Evolutionary conservation across 805 yeast species (phyloP).

Genomic region (Scheffersomyces coipomensis): DNA sequence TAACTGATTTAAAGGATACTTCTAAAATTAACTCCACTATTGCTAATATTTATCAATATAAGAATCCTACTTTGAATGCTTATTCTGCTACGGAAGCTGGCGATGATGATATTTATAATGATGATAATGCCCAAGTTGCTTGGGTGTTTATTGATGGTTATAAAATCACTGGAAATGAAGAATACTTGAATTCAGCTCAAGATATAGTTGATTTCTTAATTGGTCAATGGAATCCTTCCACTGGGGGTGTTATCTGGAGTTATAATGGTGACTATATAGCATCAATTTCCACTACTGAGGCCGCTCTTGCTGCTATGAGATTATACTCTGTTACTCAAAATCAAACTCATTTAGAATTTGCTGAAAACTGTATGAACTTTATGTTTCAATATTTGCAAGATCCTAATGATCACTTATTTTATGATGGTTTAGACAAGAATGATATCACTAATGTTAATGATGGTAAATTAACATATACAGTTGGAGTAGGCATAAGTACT

Average conservation of each 20-base stretch:
- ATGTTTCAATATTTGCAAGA: conserved; percentile 12
- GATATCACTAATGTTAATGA: conserved; percentile 14
- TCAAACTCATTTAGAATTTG: conserved; percentile 11
- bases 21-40: conserved; percentile 11
- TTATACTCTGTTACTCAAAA: conserved; percentile 16
- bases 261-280: conserved; percentile 20
- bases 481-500: conserved; percentile 23
- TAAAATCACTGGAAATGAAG: conserved; percentile 11
- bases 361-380: conserved; percentile 12
- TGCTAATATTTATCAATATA: conserved; percentile 13
- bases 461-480: conserved; percentile 29
- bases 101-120: conserved; percentile 21
- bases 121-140: conserved; percentile 26
- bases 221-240: conserved; percentile 16
- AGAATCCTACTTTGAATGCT: conserved; percentile 16
- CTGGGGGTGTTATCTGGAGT: conserved; percentile 27
- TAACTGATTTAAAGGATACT: conserved; percentile 11
- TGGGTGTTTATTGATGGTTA: conserved; percentile 27
- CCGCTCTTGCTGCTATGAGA: conserved; percentile 24
- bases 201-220: conserved; percentile 13
- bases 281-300: conserved; percentile 27
- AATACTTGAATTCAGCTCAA: conserved; percentile 18
- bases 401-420: conserved; percentile 18
- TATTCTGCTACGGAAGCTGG: conserved; percentile 18
- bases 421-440: conserved; percentile 16